These are phyloP conservation scores for Helminthosporium solani DNA, from an alignment of 2,329 filamentous ascomycete genomes.

Conservation along the genomic window DNA sequence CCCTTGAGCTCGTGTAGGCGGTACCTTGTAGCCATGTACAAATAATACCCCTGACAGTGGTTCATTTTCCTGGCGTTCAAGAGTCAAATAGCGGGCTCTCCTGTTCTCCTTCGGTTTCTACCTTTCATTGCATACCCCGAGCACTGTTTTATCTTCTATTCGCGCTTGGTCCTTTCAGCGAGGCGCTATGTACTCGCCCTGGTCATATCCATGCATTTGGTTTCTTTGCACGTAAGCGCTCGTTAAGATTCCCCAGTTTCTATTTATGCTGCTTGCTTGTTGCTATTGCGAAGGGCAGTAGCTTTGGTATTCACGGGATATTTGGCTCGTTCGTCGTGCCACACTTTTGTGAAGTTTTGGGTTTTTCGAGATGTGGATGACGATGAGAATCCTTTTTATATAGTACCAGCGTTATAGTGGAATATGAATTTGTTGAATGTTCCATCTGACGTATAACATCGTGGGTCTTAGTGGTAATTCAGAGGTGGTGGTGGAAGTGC, in stretches of 20 bases:
- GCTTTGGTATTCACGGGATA: not conserved
- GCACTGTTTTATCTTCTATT: not conserved
- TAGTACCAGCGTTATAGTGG: not conserved
- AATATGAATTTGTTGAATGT: not conserved
- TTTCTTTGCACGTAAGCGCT: constrained; percentile 10
- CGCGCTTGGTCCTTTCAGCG: not conserved
- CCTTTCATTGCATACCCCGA: not conserved
- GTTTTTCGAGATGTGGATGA: not conserved
- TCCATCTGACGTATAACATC: too few species aligned
- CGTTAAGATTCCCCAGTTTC: constrained; percentile 17
- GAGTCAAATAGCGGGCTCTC: not conserved
- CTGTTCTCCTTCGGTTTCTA: not conserved
- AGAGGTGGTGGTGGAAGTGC: too few species aligned
- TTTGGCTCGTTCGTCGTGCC: not conserved
- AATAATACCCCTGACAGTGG: constrained; percentile 10
- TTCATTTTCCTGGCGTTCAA: constrained; percentile 15
- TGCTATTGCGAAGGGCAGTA: not conserved
- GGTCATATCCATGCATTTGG: constrained; percentile 2
- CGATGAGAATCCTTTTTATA: not conserved
- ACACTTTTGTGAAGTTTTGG: not conserved
- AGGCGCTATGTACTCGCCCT: not conserved
- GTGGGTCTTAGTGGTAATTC: too few species aligned
- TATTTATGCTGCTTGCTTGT: not conserved
- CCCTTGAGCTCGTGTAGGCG: constrained; percentile 14
- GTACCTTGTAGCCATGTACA: constrained; percentile 12